Evolutionary conservation across 2,329 filamentous ascomycete species (phyloP).

Genomic region (Alternaria longipes): DNA sequence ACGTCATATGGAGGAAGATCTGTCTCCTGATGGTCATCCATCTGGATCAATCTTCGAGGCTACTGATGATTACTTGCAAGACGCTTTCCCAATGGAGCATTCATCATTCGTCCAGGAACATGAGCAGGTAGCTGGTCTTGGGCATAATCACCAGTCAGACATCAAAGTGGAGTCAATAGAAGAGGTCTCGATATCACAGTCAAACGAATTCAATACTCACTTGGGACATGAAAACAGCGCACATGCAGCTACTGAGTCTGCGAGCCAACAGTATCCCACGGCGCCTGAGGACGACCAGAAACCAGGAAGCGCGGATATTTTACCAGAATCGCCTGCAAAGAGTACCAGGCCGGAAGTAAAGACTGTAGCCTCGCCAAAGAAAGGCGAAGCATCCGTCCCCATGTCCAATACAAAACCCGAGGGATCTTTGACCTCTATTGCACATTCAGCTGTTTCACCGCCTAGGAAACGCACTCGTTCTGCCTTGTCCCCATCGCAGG

Average conservation of each 20-base stretch:
- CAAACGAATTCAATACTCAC: conserved; percentile 14
- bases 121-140: conserved; percentile 8
- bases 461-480: conserved; percentile 27
- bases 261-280: conserved; percentile 24
- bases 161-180: conserved; percentile 47
- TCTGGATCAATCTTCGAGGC: conserved; percentile 16
- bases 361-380: conserved; percentile 30
- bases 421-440: conserved; percentile 25
- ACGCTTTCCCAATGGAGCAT: conserved; percentile 10
- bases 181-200: conserved; percentile 23
- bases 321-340: conserved; percentile 38
- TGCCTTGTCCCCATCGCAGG: conserved; percentile 30
- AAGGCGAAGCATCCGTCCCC: conserved; percentile 21
- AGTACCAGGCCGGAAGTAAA: conserved; percentile 48
- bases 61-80: conserved; percentile 17
- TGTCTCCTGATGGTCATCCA: conserved; percentile 3
- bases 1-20: conserved; percentile 2
- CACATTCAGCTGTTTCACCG: conserved; percentile 30
- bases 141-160: conserved; percentile 24
- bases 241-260: conserved; percentile 1
- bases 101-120: conserved; percentile 3
- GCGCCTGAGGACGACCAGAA: conserved; percentile 34
- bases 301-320: conserved; percentile 29
- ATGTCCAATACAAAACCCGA: conserved; percentile 26
- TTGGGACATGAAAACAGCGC: not conserved